Percentiles rank a stretch among this genome's conserved stretches.
These are phyloP conservation scores for Podospora pseudopauciseta DNA, from an alignment of 495 filamentous ascomycete genomes.

Conservation along the genomic window DNA sequence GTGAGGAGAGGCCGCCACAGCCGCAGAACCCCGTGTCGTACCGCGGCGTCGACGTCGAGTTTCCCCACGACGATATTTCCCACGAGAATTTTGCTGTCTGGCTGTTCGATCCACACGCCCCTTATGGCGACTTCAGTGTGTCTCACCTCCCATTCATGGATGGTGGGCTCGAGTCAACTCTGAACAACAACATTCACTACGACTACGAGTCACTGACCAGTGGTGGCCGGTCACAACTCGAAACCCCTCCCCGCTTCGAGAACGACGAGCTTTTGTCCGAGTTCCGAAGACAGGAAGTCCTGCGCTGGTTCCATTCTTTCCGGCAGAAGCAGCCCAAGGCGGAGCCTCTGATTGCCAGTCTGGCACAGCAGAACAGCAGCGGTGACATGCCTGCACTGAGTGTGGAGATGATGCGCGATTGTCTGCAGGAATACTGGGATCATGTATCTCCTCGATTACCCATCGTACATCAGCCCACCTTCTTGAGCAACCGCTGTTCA, in stretches of 20 bases:
- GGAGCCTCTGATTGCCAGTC: slow-evolving; percentile 63
- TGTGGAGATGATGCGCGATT: slow-evolving; percentile 86
- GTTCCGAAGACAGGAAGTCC: slow-evolving; percentile 72
- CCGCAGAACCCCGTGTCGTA: slow-evolving; percentile 35
- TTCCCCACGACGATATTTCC: slow-evolving; percentile 36
- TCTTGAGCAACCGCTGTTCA: slow-evolving; percentile 75
- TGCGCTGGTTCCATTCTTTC: slow-evolving; percentile 74
- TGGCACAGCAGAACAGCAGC: slow-evolving; percentile 62
- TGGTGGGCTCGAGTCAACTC: slow-evolving; percentile 47
- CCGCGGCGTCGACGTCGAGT: slow-evolving; percentile 27
- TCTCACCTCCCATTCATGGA: slow-evolving; percentile 45
- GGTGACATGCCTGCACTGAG: slow-evolving; percentile 70
- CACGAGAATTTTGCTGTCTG: slow-evolving; percentile 48
- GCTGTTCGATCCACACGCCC: slow-evolving; percentile 47
- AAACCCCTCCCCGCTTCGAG: slow-evolving; percentile 67
- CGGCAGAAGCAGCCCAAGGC: slow-evolving; percentile 70
- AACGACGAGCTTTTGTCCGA: slow-evolving; percentile 78
- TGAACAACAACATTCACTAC: slow-evolving; percentile 51
- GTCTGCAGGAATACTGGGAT: slow-evolving; percentile 88
- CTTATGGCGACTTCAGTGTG: slow-evolving; percentile 40
- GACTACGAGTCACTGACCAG: slow-evolving; percentile 55
- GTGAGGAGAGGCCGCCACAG: slow-evolving; percentile 35
- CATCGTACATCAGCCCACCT: slow-evolving; percentile 90
- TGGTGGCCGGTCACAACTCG: slow-evolving; percentile 60
- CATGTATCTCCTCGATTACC: slow-evolving; percentile 90